Evolutionary conservation across 805 yeast genomes (phyloP), one percentile per base, ranked within the genome.

Genomic region (Metschnikowia aberdeeniae): DNA sequence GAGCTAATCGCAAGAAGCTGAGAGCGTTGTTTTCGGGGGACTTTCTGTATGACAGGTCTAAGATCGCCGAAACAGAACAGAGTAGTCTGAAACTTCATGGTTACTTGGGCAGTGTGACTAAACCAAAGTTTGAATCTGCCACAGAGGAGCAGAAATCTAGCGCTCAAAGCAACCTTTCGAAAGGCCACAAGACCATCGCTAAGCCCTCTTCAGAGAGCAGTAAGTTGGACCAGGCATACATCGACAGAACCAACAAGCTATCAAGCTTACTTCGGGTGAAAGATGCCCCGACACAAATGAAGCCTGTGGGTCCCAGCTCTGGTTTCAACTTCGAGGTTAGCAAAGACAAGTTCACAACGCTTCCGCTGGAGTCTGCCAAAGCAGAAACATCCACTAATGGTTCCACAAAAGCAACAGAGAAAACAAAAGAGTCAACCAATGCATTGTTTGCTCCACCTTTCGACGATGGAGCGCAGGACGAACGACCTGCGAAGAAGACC

Each of bases 321-420:
- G 74, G 72, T 1, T 70, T 70, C 55, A 58, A 65, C 31, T 69
- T 70, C 44, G 56, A 61, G 4, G 60, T 67, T 14, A 64, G 64
- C 36, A 59, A 61, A 40, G 58, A 55, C 14, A 60, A 63, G 37
- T 52, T 69, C 24, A 47, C 55, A 32, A 51, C 57, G 6, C 54
- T 67, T 9, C 45, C 65, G 8, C 34, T 19, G 26, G 13, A 13
- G 6, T 30, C 34, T 8, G 27, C 19, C 17, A 37, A 29, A 20
- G 28, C 19, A 14, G 27, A 8, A 8, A 9, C 19, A 11, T 29
- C 40, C 19, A 3, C 30, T 9, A n/a, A 12, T 12, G 13, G 40
- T 9, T 19, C 19, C 1, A 5, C 17, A 5, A 37, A 37, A 29
- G 9, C 28, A 13, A 9, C 49, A 51, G 37, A 55, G 54, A 33